Evolutionary conservation across 768 basidiomycete species (phyloP).

Genomic region (Sarcomyxa edulis): DNA sequence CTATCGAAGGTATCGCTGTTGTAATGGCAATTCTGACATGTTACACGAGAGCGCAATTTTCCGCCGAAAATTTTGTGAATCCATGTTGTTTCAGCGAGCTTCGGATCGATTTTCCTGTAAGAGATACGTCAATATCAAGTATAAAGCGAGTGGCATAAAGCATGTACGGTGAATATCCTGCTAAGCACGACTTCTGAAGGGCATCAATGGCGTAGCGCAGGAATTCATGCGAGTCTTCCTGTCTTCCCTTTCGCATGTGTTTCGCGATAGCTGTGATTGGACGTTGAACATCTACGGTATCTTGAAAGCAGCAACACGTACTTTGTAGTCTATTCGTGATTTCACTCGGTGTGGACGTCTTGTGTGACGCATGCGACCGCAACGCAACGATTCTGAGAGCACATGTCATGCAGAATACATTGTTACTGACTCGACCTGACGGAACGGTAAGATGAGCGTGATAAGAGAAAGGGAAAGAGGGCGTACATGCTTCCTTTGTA

Average conservation of each 20-base stretch:
- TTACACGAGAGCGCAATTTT: constrained; percentile 83
- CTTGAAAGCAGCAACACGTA: constrained; percentile 23
- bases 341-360: constrained; percentile 54
- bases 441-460: constrained; percentile 6
- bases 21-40: constrained; percentile 73
- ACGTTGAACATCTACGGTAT: background rate
- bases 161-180: constrained; percentile 65
- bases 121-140: background rate
- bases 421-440: constrained; percentile 35
- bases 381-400: constrained; percentile 51
- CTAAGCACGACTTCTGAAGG: constrained; percentile 79
- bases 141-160: background rate
- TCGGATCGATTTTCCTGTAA: constrained; percentile 61
- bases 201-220: constrained; percentile 91
- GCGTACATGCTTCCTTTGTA: constrained; percentile 57
- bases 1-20: constrained; percentile 97
- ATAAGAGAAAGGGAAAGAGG: constrained; percentile 4
- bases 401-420: constrained; percentile 81
- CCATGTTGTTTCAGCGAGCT: constrained; percentile 84
- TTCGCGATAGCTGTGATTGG: constrained; percentile 81
- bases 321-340: constrained; percentile 70
- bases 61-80: constrained; percentile 95
- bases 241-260: constrained; percentile 83
- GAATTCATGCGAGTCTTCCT: constrained; percentile 98
- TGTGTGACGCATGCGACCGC: constrained; percentile 42